Evolutionary conservation across 1,139 yeast species (phyloP).

Genomic region (Pichia sp.): DNA sequence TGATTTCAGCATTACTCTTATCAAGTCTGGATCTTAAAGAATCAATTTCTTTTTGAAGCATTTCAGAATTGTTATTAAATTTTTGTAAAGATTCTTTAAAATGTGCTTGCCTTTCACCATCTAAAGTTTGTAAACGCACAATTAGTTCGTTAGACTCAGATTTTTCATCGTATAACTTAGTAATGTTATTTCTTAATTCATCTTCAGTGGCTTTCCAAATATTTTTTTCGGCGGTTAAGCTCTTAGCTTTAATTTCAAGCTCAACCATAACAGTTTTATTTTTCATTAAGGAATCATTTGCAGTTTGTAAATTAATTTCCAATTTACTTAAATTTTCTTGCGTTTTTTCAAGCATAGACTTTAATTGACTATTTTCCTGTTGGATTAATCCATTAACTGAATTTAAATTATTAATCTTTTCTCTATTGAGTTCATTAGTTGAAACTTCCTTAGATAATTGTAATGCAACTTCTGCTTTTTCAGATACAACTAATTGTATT

Average conservation of each 20-base stretch:
- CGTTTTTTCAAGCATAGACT: constrained; percentile 38
- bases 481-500: constrained; percentile 36
- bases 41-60: constrained; percentile 43
- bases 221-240: constrained; percentile 49
- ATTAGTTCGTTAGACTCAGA: constrained; percentile 52
- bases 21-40: constrained; percentile 41
- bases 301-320: constrained; percentile 51
- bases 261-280: constrained; percentile 36
- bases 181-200: constrained; percentile 50
- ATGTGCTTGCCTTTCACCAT: constrained; percentile 55
- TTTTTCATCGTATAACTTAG: constrained; percentile 52
- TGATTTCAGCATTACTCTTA: constrained; percentile 45
- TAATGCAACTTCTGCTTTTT: constrained; percentile 44
- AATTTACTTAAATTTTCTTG: constrained; percentile 50
- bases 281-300: constrained; percentile 46
- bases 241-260: constrained; percentile 40
- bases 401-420: constrained; percentile 35
- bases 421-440: constrained; percentile 39
- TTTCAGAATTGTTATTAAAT: constrained; percentile 43
- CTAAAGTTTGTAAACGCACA: constrained; percentile 51
- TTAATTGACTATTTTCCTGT: constrained; percentile 41
- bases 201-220: constrained; percentile 45
- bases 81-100: constrained; percentile 46
- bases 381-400: constrained; percentile 35
- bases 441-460: constrained; percentile 42